Percentiles rank a stretch among this genome's conserved stretches.
These are phyloP conservation scores for Fusarium nanum DNA, from an alignment of 2,329 filamentous ascomycete species.

Conservation along the genomic window DNA sequence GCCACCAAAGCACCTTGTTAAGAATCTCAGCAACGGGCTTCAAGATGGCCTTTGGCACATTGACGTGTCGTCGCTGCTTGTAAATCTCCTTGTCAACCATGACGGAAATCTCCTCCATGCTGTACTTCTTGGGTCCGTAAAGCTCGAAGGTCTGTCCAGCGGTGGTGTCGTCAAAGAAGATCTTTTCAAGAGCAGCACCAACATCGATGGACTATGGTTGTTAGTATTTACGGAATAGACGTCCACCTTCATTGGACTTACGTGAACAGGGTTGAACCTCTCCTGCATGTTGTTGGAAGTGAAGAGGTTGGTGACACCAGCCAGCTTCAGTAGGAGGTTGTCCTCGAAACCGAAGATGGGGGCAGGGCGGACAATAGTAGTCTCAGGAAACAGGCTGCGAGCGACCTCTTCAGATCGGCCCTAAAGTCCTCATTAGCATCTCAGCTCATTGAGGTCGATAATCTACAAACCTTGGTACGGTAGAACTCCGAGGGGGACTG, in stretches of 20 bases:
- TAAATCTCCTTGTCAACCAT: conserved; percentile 93
- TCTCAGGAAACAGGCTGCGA: conserved; percentile 92
- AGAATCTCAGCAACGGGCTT: conserved; percentile 79
- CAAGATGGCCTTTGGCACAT: conserved; percentile 83
- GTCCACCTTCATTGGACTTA: conserved; percentile 56
- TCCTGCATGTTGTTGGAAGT: conserved; percentile 95
- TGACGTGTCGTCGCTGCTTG: conserved; percentile 90
- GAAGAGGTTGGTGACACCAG: conserved; percentile 81
- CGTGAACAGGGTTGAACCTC: conserved; percentile 90
- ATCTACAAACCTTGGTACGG: conserved; percentile 78
- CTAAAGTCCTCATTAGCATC: conserved; percentile 55
- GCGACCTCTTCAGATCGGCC: conserved; percentile 84
- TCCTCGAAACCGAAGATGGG: conserved; percentile 97
- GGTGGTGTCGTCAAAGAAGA: conserved; percentile 91
- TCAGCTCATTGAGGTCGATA: neutral
- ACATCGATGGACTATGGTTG: conserved; percentile 83
- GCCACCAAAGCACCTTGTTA: conserved; percentile 92
- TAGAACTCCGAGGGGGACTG: conserved; percentile 90
- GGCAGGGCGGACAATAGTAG: conserved; percentile 93
- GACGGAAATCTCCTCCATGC: conserved; percentile 84
- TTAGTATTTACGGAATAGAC: neutral
- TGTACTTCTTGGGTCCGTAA: conserved; percentile 93
- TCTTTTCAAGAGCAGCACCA: conserved; percentile 86
- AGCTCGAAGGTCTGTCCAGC: conserved; percentile 93
- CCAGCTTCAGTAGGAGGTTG: conserved; percentile 86